Evolutionary conservation across 23 red algal species (phyloP).

Genomic region (Porphyridium purpureum): DNA sequence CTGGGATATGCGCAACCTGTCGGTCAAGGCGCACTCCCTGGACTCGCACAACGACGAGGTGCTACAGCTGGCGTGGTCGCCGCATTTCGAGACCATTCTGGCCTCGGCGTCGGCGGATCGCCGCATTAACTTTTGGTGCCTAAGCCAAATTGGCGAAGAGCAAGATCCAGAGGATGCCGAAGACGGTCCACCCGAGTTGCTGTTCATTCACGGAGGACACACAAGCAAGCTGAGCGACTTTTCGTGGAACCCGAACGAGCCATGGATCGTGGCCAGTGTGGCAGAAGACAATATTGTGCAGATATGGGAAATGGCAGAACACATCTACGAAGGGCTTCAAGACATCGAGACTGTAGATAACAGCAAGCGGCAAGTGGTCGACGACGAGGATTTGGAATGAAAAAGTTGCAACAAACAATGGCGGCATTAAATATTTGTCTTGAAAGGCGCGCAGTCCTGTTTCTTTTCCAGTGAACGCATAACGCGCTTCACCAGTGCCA

Average conservation of each 20-base stretch:
- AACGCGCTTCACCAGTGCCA: too few relatives aligned
- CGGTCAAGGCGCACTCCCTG: constrained; percentile 66
- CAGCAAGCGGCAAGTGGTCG: too few relatives aligned
- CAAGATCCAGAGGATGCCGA: constrained; percentile 95
- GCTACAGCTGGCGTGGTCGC: constrained; percentile 79
- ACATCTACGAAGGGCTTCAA: constrained; percentile 82
- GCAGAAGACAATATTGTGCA: constrained; percentile 98
- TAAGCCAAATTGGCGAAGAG: constrained; percentile 86
- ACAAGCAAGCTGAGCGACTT: constrained; percentile 83
- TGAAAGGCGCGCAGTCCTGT: too few relatives aligned
- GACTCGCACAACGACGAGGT: constrained; percentile 84
- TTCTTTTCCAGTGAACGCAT: too few relatives aligned
- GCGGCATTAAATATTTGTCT: too few relatives aligned
- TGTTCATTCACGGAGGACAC: constrained; percentile 98
- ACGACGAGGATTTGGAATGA: too few relatives aligned
- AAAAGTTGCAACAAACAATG: too few relatives aligned
- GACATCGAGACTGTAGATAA: constrained; percentile 14
- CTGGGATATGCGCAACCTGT: constrained; percentile 86
- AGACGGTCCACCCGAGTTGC: constrained; percentile 89
- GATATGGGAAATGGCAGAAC: constrained; percentile 81
- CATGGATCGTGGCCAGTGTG: constrained; percentile 79
- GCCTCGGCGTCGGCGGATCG: constrained; percentile 78
- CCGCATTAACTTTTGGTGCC: constrained; percentile 79
- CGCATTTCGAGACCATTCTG: constrained; percentile 72
- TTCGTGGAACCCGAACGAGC: constrained; percentile 85